Evolutionary conservation across 768 basidiomycete genomes (phyloP).

Genomic region (Trametes gibbosa): DNA sequence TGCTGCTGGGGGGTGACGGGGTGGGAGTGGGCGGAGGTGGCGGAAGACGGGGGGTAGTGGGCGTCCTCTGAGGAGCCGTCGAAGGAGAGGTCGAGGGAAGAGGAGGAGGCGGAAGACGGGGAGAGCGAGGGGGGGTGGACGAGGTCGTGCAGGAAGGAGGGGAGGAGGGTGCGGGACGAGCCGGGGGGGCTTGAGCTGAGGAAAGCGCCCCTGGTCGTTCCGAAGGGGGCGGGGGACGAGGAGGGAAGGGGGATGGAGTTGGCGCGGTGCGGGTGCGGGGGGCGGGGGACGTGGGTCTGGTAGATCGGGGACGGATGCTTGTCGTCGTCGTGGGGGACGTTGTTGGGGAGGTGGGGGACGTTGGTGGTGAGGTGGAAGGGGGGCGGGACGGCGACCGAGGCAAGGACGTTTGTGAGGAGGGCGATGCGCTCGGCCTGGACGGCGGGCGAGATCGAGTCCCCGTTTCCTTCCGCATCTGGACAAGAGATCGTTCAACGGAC

Average conservation of each 20-base stretch:
- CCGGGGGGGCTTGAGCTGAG: conserved; percentile 29
- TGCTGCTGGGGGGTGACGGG: not conserved
- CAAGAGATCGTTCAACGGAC: conserved; percentile 1
- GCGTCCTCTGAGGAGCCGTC: conserved; percentile 19
- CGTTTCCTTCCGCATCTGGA: conserved; percentile 82
- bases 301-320: conserved; percentile 54
- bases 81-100: conserved; percentile 59
- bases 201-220: conserved; percentile 34
- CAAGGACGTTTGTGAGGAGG: conserved; percentile 70
- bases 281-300: conserved; percentile 56
- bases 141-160: conserved; percentile 75
- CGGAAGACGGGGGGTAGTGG: conserved; percentile 5
- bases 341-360: conserved; percentile 5
- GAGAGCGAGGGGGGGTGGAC: conserved; percentile 67
- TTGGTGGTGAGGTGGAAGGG: conserved; percentile 5
- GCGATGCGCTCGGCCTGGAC: conserved; percentile 85
- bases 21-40: conserved; percentile 10
- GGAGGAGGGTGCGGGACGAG: conserved; percentile 56
- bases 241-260: conserved; percentile 31
- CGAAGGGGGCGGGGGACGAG: conserved; percentile 21
- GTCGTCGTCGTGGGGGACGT: conserved; percentile 10
- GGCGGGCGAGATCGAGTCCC: conserved; percentile 80
- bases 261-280: conserved; percentile 27
- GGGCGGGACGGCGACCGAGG: conserved; percentile 33
- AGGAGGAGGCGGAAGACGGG: conserved; percentile 51